Evolutionary conservation across 148 eudicot genomes (phyloP).

Genomic region (Rhododendron vialii): DNA sequence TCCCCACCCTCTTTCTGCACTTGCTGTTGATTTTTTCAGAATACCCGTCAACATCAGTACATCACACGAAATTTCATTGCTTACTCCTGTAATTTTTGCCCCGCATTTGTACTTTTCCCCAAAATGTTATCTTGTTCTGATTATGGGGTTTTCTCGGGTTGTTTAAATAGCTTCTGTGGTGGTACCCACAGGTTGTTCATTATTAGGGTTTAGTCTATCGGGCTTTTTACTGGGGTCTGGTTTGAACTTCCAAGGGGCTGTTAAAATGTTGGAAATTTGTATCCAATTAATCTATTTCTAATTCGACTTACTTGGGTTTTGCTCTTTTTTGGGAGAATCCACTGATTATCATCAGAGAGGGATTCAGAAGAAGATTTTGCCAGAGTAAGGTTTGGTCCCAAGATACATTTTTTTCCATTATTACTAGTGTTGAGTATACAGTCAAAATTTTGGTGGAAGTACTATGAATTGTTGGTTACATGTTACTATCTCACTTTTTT

Average conservation of each 20-base stretch:
- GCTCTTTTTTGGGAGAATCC: neutral
- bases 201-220: neutral
- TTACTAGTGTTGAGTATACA: neutral
- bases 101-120: neutral
- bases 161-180: neutral
- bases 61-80: neutral
- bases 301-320: neutral
- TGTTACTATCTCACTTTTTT: neutral
- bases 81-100: neutral
- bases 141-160: neutral
- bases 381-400: neutral
- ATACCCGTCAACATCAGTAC: neutral
- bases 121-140: neutral
- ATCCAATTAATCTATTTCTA: neutral
- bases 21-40: conserved; percentile 4
- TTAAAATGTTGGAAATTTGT: neutral
- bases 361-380: neutral
- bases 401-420: neutral
- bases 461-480: neutral
- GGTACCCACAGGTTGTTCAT: neutral
- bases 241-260: neutral
- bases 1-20: neutral
- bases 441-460: conserved; percentile 1
- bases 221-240: neutral
- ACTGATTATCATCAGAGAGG: neutral